A percentile compares a stretch with the other conserved stretches of the same genome.
Conservation (phyloP, 2,329 filamentous ascomycete genomes). For the Leptographium lundbergii region DNA sequence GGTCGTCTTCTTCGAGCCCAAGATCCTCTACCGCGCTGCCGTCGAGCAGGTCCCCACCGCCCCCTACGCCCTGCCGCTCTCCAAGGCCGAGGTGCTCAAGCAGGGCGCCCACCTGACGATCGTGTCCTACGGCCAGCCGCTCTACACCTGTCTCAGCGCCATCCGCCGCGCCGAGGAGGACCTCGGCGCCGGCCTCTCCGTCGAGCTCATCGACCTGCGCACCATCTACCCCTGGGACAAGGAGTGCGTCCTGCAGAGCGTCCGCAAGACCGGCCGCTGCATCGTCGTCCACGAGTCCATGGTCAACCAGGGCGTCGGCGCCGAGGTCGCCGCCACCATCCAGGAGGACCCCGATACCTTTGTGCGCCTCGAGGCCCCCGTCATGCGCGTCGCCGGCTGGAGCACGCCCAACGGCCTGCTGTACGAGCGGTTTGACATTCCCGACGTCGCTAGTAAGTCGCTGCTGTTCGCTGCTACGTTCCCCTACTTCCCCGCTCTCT, state of each 20-base stretch:
- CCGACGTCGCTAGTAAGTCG: conserved; percentile 80
- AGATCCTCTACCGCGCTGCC: conserved; percentile 81
- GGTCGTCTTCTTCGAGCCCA: conserved; percentile 87
- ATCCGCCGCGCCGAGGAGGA: conserved; percentile 65
- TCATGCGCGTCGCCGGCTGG: conserved; percentile 80
- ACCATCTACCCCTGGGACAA: conserved; percentile 91
- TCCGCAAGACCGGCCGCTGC: conserved; percentile 73
- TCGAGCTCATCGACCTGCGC: conserved; percentile 78
- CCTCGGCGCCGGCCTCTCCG: conserved; percentile 59
- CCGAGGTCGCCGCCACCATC: conserved; percentile 78
- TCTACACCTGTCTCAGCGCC: conserved; percentile 72
- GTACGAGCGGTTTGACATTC: conserved; percentile 71
- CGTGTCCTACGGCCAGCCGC: conserved; percentile 77
- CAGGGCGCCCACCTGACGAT: conserved; percentile 70
- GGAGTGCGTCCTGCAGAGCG: conserved; percentile 65
- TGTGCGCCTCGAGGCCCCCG: conserved; percentile 69
- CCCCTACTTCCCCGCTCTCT: neutral
- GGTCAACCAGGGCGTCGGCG: conserved; percentile 79
- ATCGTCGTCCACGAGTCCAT: conserved; percentile 88
- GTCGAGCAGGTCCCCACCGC: conserved; percentile 81
- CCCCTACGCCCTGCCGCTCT: conserved; percentile 71
- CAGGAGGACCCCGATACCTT: conserved; percentile 70
- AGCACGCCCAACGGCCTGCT: conserved; percentile 69
- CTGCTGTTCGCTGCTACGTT: no score
- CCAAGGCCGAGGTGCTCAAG: conserved; percentile 75